Base-by-base conservation (phyloP, 164 flowering plant species). In the Amborella trichopoda region DNA sequence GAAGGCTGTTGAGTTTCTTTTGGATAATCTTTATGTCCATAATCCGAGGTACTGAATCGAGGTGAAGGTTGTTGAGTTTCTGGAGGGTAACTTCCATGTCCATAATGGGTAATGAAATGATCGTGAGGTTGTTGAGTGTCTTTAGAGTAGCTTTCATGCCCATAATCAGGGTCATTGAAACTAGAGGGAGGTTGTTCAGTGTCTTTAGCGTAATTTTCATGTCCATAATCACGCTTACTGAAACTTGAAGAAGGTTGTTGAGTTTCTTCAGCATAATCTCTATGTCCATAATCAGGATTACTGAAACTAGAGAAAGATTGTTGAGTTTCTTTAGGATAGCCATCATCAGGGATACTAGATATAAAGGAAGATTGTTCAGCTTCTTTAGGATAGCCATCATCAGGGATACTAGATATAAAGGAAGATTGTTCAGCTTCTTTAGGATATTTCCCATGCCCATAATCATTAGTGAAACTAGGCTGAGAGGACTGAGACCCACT, bases 121-220 rank as follows among this genome's bases (percentile, higher is more conserved):
- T 33, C 37, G 3, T 13, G 37, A 17, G 37, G 16, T 33, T n/a
- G 21, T 38, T 16, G 6, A 1, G 21, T 16, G 17, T 2, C 21
- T 16, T 16, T 38, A 22, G 20, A 38, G 20, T 2, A 16, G 16
- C 41, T 38, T 38, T n/a, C 41, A 38, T 9, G 16, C 2, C 16
- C 9, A 30, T 14, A 8, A 8, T 14, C 34, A 8, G 9, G 11
- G 9, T 14, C 34, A 8, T 30, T 9, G 11, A 30, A 30, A 1
- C 52, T 36, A n/a, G 52, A 52, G 44, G 33, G 47, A 33, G 63
- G 52, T 47, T 65, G 63, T 38, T 49, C 26, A n/a, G 37, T 26
- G 20, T 49, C 66, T 25, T 18, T 51, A 18, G 41, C 61, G 26
- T 3, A 17, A 24, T 47, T 42, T 37, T 39, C 58, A 19, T 52